Conservation (phyloP, 1,284 basidiomycete genomes). For the Malassezia psittaci region DNA sequence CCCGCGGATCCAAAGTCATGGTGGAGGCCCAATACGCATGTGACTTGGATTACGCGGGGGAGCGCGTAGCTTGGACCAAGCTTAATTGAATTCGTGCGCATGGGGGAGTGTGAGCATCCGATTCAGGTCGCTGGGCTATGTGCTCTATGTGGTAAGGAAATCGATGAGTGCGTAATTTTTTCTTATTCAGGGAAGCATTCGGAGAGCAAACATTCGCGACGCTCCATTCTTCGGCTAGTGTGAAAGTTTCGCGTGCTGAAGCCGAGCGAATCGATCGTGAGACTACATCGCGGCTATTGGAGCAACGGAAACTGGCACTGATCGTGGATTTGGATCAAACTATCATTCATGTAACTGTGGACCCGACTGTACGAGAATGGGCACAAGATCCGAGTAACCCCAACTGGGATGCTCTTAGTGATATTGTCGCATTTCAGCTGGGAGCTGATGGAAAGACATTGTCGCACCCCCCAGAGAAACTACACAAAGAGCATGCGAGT, state of each 20-base stretch:
- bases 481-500: conserved; percentile 26
- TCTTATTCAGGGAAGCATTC: background rate
- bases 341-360: conserved; percentile 94
- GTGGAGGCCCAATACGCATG: background rate
- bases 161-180: conserved; percentile 63
- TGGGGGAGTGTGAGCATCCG: conserved; percentile 65
- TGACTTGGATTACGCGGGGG: background rate
- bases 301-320: conserved; percentile 70
- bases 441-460: conserved; percentile 61
- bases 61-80: background rate
- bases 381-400: conserved; percentile 73
- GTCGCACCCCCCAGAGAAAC: conserved; percentile 6
- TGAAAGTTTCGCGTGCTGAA: conserved; percentile 52
- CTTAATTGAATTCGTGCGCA: background rate
- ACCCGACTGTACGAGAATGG: conserved; percentile 97
- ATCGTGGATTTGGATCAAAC: conserved; percentile 99
- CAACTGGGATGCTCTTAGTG: conserved; percentile 75
- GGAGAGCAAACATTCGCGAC: conserved; percentile 25
- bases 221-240: conserved; percentile 35
- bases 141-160: conserved; percentile 81
- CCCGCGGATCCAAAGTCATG: conserved; percentile 9
- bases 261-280: conserved; percentile 77
- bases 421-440: conserved; percentile 72
- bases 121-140: conserved; percentile 85
- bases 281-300: conserved; percentile 65